Percentiles rank a stretch among this genome's conserved stretches.
Evolutionary conservation across 1,284 basidiomycete genomes (phyloP).

Genomic region (Ceratobasidium papillatum): DNA sequence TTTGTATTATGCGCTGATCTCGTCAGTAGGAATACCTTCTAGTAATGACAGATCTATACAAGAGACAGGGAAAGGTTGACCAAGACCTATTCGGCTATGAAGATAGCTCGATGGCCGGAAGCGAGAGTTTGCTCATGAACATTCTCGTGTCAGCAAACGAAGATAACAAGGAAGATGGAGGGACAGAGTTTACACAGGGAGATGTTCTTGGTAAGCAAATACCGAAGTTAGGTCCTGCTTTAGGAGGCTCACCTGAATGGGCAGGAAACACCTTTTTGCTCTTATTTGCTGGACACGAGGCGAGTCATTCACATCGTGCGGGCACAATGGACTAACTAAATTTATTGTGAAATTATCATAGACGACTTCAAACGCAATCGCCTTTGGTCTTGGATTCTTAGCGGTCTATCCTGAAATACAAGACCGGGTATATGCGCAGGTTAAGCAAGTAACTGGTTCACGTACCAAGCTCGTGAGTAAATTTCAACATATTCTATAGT

Average conservation of each 20-base stretch:
- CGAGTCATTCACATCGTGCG: background rate
- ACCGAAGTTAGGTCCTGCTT: background rate
- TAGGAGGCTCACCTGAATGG: background rate
- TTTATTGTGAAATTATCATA: background rate
- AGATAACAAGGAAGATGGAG: background rate
- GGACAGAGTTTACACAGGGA: background rate
- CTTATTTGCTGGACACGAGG: slow-evolving; percentile 41
- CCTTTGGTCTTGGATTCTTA: slow-evolving; percentile 32
- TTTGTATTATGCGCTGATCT: background rate
- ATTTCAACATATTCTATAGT: background rate
- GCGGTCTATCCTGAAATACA: slow-evolving; percentile 26
- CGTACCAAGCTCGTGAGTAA: slow-evolving; percentile 3
- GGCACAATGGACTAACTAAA: background rate
- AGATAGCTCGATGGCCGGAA: background rate
- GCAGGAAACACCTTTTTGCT: slow-evolving; percentile 10
- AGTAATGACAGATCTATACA: background rate
- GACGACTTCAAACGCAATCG: slow-evolving; percentile 37
- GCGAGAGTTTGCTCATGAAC: slow-evolving; percentile 25
- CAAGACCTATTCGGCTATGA: background rate
- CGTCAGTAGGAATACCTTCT: background rate
- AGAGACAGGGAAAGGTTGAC: background rate
- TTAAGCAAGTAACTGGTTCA: slow-evolving; percentile 12
- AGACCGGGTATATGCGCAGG: slow-evolving; percentile 30
- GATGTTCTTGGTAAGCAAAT: background rate
- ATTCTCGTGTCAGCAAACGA: slow-evolving; percentile 14